Base-by-base conservation (phyloP, 1,284 basidiomycete genomes). In the Ganoderma meredithae region DNA sequence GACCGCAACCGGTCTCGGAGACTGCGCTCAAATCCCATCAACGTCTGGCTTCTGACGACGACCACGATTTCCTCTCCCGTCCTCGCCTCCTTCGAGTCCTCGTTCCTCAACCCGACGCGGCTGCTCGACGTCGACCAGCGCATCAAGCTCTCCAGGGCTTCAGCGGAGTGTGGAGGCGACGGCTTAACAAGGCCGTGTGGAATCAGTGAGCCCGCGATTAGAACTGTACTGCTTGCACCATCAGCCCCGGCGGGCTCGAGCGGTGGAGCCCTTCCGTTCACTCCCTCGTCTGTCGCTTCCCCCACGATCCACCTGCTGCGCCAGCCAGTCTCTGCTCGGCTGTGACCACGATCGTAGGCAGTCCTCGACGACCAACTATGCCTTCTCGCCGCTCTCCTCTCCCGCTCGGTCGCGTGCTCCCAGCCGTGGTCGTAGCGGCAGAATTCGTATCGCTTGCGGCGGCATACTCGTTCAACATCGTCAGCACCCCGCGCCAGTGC, bases 391-490 rank as follows among this genome's bases (percentile, higher is more conserved):
- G 9, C 17, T 19, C 27, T 0, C 44, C 47, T 22, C 61, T 10
- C 3, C 25, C 61, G 10, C 47, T 36, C 49, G 22, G 47, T 15
- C 36, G 58, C 58, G 49, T 60, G 66, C 56, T 66, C 67, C 60
- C 65, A 43, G 55, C 67, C 40, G 69, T 65, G 36, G 69, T 67
- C 17, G 63, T 63, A 19, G 65, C 56, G 6, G 64, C 69, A 27
- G 68, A 68, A 58, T 75, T 75, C 58, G 62, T 52, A 8, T 71
- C 75, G n/a, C 60, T 76, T 60, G 73, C 73, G 19, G 68, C 72
- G 17, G 86, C 86, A n/a, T 91, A 85, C 76, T 84, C 88, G 9
- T 94, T 91, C 85, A 80, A 81, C 43, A 88, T 93, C 77, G 79
- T 83, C 12, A 79, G 74, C 67, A 76, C 82, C 22, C 90, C 92